Evolutionary conservation across 805 yeast species (phyloP), one percentile per base, ranked within the genome.

Genomic region (Helenozyma rhizophorensis): DNA sequence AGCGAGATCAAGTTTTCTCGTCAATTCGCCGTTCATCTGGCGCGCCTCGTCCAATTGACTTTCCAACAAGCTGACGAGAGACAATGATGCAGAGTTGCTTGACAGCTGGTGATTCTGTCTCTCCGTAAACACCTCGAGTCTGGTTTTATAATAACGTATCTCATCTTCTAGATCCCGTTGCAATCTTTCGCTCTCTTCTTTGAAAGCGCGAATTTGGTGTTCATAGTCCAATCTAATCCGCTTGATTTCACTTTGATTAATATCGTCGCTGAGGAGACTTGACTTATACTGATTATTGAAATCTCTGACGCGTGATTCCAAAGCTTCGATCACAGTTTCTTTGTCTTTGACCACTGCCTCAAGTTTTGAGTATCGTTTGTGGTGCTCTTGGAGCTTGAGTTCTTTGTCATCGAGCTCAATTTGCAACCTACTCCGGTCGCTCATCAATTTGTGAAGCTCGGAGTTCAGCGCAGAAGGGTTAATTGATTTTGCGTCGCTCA

Each of bases 401-500:
- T 50, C 24, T 40, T 37, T 7, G 33, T 29, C 40, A n/a, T 41
- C 39, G 13, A 37, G 48, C 4, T 68, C 49, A n/a, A 60, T 53
- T 24, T 59, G 59, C 32, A 70, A 52, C 35, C 66, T 72, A n/a
- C 54, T 41, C 15, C 61, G 58, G 10, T 65, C 62, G 26, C 55
- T 37, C 15, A 17, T 22, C 4, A 22, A 25, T 21, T 29, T 48
- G 40, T 30, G 49, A 19, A 45, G 36, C 28, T 43, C 39, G 27
- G 30, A 23, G 21, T 37, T 43, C 33, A 12, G 34, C 36, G 30
- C 24, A 22, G 23, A 22, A 4, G 33, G 25, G 7, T 41, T 40
- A 34, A 42, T 33, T 38, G 49, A 28, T 29, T 35, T 54, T 41
- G 65, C 56, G 32, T 37, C 34, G 21, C 62, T 66, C 24, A 66